Base-by-base conservation (phyloP, 2,329 filamentous ascomycete genomes). In the Pezicula radicicola region DNA sequence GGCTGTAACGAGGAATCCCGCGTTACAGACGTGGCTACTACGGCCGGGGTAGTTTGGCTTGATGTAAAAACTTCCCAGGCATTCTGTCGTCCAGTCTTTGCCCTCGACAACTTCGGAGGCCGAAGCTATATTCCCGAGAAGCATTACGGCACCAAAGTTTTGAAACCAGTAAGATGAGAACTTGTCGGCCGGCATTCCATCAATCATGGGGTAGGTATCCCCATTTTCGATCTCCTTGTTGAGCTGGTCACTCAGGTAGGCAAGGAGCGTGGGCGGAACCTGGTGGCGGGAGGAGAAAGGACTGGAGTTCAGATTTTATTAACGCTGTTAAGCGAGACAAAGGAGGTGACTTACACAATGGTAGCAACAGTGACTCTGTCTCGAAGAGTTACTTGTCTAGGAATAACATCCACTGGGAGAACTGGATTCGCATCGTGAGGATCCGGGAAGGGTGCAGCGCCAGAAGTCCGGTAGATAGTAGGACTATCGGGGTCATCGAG, bases 31-130 rank as follows among this genome's bases (percentile, higher is more conserved):
- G 72, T 90, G 86, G 63, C 83, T 87, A 62, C 83, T 87, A 48
- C 86, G 74, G n/a, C 86, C 86, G 1, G 85, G 85, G 63, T 89
- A 89, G 60, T 89, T 89, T 3, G 86, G 85, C 66, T 88, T 87
- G 69, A 89, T 81, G 64, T 87, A 88, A 64, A 88, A 89, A 63
- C 83, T 87, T 33, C 86, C 85, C 42, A 89, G 66, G 61, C 85
- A 89, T 54, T 82, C 72, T 57, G 80, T 81, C 46, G 77, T 74
- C 87, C 87, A 90, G 60, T 88, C 81, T 30, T 71, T 73, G 13
- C 74, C 75, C 30, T 70, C 71, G 9, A 65, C 52, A 68, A 78
- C 71, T 70, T 68, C 79, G 42, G 78, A 72, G 33, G 72, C 68
- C 44, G 72, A 75, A n/a, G 77, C 75, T 39, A 87, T 77, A 50